Evolutionary conservation across 495 filamentous ascomycete genomes (phyloP).

Genomic region (Penicillium taxi): DNA sequence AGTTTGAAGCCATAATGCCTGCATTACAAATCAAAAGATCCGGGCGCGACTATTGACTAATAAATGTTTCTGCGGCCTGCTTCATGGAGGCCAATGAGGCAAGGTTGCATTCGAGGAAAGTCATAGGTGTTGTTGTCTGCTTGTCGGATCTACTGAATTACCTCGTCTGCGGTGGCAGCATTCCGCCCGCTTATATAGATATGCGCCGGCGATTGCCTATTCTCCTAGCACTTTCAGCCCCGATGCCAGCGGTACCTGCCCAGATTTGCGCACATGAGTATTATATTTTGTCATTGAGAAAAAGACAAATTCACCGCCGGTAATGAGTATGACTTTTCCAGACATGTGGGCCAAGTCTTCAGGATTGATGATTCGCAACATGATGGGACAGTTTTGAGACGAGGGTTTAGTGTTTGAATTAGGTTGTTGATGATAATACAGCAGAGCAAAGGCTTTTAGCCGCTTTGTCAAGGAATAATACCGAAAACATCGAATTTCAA

Average conservation of each 20-base stretch:
- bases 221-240: not conserved
- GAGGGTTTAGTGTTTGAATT: too few relatives aligned
- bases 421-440: too few relatives aligned
- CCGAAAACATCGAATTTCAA: too few relatives aligned
- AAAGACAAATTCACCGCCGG: not conserved
- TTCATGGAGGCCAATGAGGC: not conserved
- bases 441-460: too few relatives aligned
- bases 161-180: not conserved
- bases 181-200: conserved; percentile 3
- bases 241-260: conserved; percentile 1
- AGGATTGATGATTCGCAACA: too few relatives aligned
- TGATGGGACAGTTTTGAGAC: too few relatives aligned
- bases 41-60: not conserved
- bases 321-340: conserved; percentile 4
- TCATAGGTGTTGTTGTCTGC: not conserved
- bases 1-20: conserved; percentile 1
- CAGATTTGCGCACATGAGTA: too few relatives aligned
- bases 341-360: too few relatives aligned
- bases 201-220: conserved; percentile 1
- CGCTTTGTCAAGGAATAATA: too few relatives aligned
- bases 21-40: conserved; percentile 2
- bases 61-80: not conserved
- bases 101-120: conserved; percentile 4
- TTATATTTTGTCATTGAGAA: not conserved
- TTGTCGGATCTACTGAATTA: not conserved